Base-by-base conservation (phyloP, 2,329 filamentous ascomycete species). In the Apiospora marii region DNA sequence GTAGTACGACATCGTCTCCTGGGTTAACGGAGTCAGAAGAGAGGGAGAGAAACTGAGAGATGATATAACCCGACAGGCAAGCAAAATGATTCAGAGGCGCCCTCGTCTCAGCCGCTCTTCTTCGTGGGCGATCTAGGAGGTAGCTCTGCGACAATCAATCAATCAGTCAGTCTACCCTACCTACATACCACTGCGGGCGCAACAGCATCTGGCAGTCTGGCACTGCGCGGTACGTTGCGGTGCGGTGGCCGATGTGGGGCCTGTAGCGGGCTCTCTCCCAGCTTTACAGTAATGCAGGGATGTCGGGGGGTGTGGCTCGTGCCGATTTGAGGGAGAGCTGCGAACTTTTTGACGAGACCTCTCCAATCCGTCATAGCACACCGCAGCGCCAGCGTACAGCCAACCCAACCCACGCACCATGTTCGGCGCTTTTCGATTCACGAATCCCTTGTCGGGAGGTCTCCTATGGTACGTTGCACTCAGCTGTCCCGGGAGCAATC, bases 1-100 rank as follows among this genome's bases (percentile, higher is more conserved):
- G 87, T 98, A 98, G 88, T 98, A 99, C 74, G 95, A 98, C 96
- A 98, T 98, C n/a, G 7, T 30, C 16, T 14, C 19, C 8, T 37
- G 22, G 19, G 4, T 24, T 64, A 4, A 34, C 13, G 13, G 34
- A 30, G 4, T 10, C 6, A 22, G n/a, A 7, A 41, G 14, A 34
- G 27, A 22, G 4, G 34, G 14, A 34, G 16, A 10, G 53, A 61
- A 22, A 37, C 3, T 4, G 12, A 24, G 37, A 41, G 37, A 41
- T 10, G 37, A 22, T 41, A 24, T 19, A n/a, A 24, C 19, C 16
- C 30, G 53, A 22, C 16, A 61, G 30, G 19, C 53, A 61, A 37
- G 30, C 30, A n/a, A 58, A 13, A 14, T 27, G 16, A 34, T 27
- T 10, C 14, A 37, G 53, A 37, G 30, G 30, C 6, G 19, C 30